phyloP scores from a whole-genome alignment of 257 asterid species.

The Solanum chmielewskii region DNA sequence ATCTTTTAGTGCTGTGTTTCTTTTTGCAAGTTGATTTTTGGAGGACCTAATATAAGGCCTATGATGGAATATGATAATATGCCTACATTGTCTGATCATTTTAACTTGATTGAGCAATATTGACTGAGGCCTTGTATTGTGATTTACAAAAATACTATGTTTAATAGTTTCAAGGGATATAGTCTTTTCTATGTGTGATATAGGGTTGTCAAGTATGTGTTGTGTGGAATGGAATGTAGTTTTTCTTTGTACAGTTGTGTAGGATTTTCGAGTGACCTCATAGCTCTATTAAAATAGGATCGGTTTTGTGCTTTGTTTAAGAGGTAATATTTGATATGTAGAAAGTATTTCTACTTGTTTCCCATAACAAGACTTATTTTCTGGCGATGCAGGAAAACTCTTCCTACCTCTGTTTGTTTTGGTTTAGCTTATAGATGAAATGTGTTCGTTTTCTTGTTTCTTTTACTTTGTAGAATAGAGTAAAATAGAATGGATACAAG shows the following conservation, averaged over 20 bases:
- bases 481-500: neutral
- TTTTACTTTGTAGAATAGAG: neutral
- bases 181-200: neutral
- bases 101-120: neutral
- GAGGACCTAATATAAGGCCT: neutral
- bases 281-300: neutral
- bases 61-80: neutral
- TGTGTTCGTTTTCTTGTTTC: neutral
- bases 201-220: neutral
- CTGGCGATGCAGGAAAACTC: neutral
- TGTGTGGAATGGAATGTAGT: neutral
- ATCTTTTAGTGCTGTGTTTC: neutral
- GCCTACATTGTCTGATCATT: slow-evolving; percentile 1
- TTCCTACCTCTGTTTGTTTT: neutral
- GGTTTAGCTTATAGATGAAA: neutral
- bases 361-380: neutral
- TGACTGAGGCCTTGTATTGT: neutral
- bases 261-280: neutral
- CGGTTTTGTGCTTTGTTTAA: neutral
- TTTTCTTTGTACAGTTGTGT: neutral
- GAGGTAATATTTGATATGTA: neutral
- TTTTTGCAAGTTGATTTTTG: neutral
- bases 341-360: neutral
- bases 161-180: neutral
- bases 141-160: neutral